Base-by-base conservation (phyloP, 108 stramenopile genomes). In the Fragilaria crotonensis region DNA sequence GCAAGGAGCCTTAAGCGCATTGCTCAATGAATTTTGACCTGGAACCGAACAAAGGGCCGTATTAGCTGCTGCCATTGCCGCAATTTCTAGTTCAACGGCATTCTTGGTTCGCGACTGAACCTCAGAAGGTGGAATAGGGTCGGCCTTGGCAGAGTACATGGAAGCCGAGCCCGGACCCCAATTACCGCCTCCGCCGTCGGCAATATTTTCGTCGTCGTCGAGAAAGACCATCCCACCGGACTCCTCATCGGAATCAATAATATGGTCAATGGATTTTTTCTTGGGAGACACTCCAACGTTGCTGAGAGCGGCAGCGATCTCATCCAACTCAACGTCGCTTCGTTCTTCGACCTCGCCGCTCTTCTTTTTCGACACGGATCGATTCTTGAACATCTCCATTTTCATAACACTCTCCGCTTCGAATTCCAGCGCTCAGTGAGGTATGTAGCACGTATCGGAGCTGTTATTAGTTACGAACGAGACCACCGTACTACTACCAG, bases 181-280 rank as follows among this genome's bases (percentile, higher is more conserved):
- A 5, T 18, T 3, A 27, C 2, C 2, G 9, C 27, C 23, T 9
- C n/a, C 51, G 27, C 18, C 23, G 26, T 28, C 23, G 23, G 56
- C 66, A 58, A 63, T 62, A 46, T 59, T 33, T 25, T 73, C 66
- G 19, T 62, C 67, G 30, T 70, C 61, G 46, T 64, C 55, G 29
- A 45, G 32, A 29, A 32, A 21, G 33, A 32, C 19, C 18, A 36
- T 41, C 14, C 36, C 55, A 41, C 36, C 31, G 30, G 18, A 22
- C 18, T 57, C 55, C 17, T 57, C 55, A 41, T 57, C 55, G 36
- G 32, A 22, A 36, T 41, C 55, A 36, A 52, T 18, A 27, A 52
- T 52, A 25, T 28, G 23, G 23, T 52, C 51, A 2, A 52, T 27
- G 27, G 26, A 18, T 44, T 9, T 44, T 17, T 9, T 9, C 17